Percentiles rank a stretch among this genome's conserved stretches.
Evolutionary conservation across 257 asterid species (phyloP).

Genomic region (Apocynum venetum): DNA sequence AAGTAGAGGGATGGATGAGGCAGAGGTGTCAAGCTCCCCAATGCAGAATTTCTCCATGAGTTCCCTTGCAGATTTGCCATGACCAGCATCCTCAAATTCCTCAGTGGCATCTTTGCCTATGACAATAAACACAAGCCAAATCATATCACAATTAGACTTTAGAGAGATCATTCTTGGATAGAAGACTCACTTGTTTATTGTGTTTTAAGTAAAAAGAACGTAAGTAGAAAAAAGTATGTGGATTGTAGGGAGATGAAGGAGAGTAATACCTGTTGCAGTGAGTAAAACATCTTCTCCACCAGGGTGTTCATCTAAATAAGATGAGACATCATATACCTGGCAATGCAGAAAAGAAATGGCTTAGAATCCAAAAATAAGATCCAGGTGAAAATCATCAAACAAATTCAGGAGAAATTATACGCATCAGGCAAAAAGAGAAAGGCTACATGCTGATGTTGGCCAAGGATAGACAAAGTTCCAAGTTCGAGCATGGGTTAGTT

Average conservation of each 20-base stretch:
- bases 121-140: not conserved
- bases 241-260: not conserved
- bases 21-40: constrained; percentile 69
- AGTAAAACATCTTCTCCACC: constrained; percentile 90
- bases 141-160: not conserved
- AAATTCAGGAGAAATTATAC: too few species aligned
- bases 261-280: constrained; percentile 49
- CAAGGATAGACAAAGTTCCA: not conserved
- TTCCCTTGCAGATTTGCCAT: constrained; percentile 76
- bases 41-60: constrained; percentile 71
- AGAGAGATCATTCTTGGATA: not conserved
- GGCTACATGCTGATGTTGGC: too few species aligned
- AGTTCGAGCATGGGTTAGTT: not conserved
- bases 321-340: constrained; percentile 87
- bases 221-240: not conserved
- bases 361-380: constrained; percentile 3
- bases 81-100: constrained; percentile 97
- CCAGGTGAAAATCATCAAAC: not conserved
- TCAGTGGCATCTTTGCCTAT: constrained; percentile 90
- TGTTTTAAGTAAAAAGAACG: not conserved
- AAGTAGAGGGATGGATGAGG: constrained; percentile 52
- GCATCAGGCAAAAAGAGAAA: too few species aligned
- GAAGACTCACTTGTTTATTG: not conserved
- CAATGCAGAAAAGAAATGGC: constrained; percentile 20
- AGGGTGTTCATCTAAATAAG: constrained; percentile 92